Base-by-base conservation (phyloP, 1,284 basidiomycete species). In the Boletus semigastroideus region DNA sequence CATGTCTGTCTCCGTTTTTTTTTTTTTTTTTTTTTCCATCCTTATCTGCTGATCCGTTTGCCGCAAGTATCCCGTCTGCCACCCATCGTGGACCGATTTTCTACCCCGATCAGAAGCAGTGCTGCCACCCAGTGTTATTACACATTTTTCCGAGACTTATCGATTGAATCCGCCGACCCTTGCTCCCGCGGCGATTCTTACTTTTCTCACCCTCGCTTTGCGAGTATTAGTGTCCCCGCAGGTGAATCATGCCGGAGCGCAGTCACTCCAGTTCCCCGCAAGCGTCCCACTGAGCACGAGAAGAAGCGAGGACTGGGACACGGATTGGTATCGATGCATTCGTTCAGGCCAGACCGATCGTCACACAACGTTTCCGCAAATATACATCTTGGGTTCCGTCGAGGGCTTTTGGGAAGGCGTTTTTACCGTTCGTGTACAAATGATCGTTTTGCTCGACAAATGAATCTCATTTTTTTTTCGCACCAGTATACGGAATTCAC, bases 361-460 rank as follows among this genome's bases (percentile, higher is more conserved):
- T 31, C 64, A 64, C 41, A 66, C 62, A 30, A 51, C 67, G 9
- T 60, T 76, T 22, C 72, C 75, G 8, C 69, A 73, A 13, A 73
- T 76, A 25, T 86, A 84, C 59, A 71, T 66, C 28, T 78, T 82
- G 2, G 86, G 87, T 42, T 87, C 84, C 52, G 65, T 88, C 42
- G 83, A 88, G 56, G 88, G 87, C 6, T 71, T 82, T 14, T 90
- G 87, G 87, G 87, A 90, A 66, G 87, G 87, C 1, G 64, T 82
- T 22, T 90, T 90, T 60, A 84, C 81, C 10, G 87, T 87, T 60
- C 56, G 81, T 70, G 36, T 17, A 40, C 41, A 30, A 39, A 27
- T 17, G n/a, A 20, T 28, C 30, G 12, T 25, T 19, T 19, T 28
- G 14, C 30, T 25, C 34, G 48, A 28, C 14, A 27, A n/a, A 34